phyloP scores from a whole-genome alignment of 2,329 filamentous ascomycete species.

The Ceratocystis smalleyi region DNA sequence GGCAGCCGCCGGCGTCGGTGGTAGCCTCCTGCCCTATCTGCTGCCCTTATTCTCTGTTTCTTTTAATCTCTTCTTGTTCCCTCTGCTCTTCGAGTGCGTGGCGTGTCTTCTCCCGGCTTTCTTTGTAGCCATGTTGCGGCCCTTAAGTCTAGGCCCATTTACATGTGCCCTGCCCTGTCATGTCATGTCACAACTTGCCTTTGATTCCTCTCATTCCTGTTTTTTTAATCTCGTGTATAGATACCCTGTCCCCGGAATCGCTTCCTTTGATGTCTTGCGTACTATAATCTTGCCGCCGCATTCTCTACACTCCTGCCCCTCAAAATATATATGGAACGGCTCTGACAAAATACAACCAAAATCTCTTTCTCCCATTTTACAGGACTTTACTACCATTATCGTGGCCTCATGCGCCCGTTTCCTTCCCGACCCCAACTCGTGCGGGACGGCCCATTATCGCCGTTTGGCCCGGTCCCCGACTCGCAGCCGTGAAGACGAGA shows the following conservation, averaged over 20 bases:
- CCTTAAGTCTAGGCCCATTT: background rate
- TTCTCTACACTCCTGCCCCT: background rate
- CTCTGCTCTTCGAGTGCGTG: constrained; percentile 1
- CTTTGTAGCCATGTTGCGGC: constrained; percentile 7
- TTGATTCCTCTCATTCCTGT: background rate
- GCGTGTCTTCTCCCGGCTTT: background rate
- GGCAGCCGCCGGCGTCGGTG: constrained; percentile 15
- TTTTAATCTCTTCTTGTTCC: constrained; percentile 7
- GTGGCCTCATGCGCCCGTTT: constrained; percentile 54
- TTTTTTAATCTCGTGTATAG: background rate
- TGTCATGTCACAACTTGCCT: background rate
- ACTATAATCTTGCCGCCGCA: background rate
- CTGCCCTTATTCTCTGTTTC: background rate
- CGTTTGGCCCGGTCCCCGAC: constrained; percentile 42
- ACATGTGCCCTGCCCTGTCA: background rate
- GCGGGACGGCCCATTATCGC: constrained; percentile 44
- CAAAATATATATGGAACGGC: background rate
- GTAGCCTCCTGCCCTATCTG: constrained; percentile 2
- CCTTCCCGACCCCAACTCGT: constrained; percentile 34
- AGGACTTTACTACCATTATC: constrained; percentile 53
- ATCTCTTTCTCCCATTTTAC: constrained; percentile 5
- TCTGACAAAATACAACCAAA: background rate
- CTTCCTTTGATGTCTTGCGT: no score
- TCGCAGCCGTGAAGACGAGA: constrained; percentile 61
- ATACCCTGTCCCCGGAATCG: background rate